Conservation (phyloP, 2,329 filamentous ascomycete species). For the Thielaviopsis punctulata region DNA sequence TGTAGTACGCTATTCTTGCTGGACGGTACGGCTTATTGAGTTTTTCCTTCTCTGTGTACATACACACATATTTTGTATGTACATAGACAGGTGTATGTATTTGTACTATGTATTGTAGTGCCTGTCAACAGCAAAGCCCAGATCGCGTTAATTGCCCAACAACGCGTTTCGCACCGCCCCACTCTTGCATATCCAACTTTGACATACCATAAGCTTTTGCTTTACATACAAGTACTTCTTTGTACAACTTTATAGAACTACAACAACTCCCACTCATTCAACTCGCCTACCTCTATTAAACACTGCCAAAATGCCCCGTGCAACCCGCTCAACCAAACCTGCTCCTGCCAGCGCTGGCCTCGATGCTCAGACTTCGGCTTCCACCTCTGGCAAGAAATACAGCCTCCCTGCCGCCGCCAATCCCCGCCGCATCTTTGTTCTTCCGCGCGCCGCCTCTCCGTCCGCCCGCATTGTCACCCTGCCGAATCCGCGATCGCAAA, state of each 20-base stretch:
- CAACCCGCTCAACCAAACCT: conserved; percentile 26
- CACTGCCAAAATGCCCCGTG: conserved; percentile 28
- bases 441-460: conserved; percentile 36
- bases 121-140: too few relatives aligned
- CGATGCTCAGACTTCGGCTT: conserved; percentile 16
- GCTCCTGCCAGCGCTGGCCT: conserved; percentile 16
- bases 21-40: too few relatives aligned
- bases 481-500: conserved; percentile 38
- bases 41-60: too few relatives aligned
- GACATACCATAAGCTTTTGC: neutral
- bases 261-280: too few relatives aligned
- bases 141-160: neutral
- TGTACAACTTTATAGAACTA: too few relatives aligned
- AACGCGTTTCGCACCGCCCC: neutral
- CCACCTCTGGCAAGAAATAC: conserved; percentile 22
- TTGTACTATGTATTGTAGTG: too few relatives aligned
- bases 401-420: conserved; percentile 24
- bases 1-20: too few relatives aligned
- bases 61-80: too few relatives aligned
- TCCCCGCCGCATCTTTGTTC: conserved; percentile 39
- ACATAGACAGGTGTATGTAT: too few relatives aligned
- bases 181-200: neutral
- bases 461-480: conserved; percentile 42
- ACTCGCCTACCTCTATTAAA: neutral
- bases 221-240: neutral